Base-by-base conservation (phyloP, 2,329 filamentous ascomycete species). In the Paracorniculantispora psalliotae region DNA sequence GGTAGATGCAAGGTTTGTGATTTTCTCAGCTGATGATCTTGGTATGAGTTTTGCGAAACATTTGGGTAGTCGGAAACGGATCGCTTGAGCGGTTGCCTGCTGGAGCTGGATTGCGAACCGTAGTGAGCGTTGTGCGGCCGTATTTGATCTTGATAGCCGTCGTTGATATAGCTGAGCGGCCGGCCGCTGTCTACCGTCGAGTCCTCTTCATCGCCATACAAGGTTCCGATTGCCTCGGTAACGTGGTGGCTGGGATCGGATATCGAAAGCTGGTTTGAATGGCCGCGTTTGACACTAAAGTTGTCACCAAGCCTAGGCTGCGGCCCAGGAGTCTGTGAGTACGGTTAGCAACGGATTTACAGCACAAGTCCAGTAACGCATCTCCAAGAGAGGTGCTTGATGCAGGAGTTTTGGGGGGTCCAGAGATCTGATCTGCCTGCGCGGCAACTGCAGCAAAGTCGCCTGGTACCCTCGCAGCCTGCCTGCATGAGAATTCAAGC, bases 211-310 rank as follows among this genome's bases (percentile, higher is more conserved):
- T 91, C 88, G 68, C 89, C 90, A 75, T 97, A 96, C 75, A 96
- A 84, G 67, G 92, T 92, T 55, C 91, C 91, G 73, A 96, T 96
- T 61, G 91, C 89, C 73, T 96, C 92, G 59, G 92, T 96, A 71
- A 96, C 91, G 83, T 96, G 92, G 76, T 96, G 91, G 75, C 83
- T 91, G 62, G 92, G 89, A 75, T 96, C 92, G 73, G 90, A 94
- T 72, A 96, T 85, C 59, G 83, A 86, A 53, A 85, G 76, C 67
- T 84, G 81, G 68, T 75, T 81, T 61, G 73, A 73, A 72, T 85
- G 82, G 64, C 82, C 82, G 68, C 82, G 82, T 72, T 81, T 81
- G 71, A 73, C 81, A 66, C 80, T 74, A 73, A 84, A 83, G 72
- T 77, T 83, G 69, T 75, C 77, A 71, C 81, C 79, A 72, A 78